Evolutionary conservation across 2,329 filamentous ascomycete genomes (phyloP).

Genomic region (Arthrobotrys musiformis): DNA sequence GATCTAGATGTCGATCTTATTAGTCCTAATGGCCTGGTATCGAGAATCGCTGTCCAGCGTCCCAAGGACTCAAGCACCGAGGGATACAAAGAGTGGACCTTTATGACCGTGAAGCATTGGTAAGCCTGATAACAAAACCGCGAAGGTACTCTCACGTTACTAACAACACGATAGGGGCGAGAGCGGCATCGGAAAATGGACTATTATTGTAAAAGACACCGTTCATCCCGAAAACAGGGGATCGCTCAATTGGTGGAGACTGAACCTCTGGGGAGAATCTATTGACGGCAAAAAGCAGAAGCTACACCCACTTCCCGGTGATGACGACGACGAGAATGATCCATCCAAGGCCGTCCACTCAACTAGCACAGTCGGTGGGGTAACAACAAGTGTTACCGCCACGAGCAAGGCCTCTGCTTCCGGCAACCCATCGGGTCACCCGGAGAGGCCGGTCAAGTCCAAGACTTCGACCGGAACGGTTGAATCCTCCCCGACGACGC

Average conservation of each 20-base stretch:
- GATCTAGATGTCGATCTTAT: slow-evolving; percentile 92
- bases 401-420: slow-evolving; percentile 47
- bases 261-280: slow-evolving; percentile 92
- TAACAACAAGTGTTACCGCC: slow-evolving; percentile 47
- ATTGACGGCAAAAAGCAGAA: slow-evolving; percentile 79
- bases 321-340: slow-evolving; percentile 72
- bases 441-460: slow-evolving; percentile 69
- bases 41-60: slow-evolving; percentile 82
- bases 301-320: slow-evolving; percentile 81
- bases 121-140: slow-evolving; percentile 64
- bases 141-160: slow-evolving; percentile 56
- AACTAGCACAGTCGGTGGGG: slow-evolving; percentile 56
- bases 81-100: slow-evolving; percentile 96
- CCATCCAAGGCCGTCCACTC: slow-evolving; percentile 67
- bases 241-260: slow-evolving; percentile 86
- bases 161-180: slow-evolving; percentile 76
- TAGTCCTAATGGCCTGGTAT: slow-evolving; percentile 82
- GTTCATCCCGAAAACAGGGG: slow-evolving; percentile 79
- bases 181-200: slow-evolving; percentile 87
- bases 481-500: slow-evolving; percentile 57
- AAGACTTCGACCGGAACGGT: slow-evolving; percentile 64
- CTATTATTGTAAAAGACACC: slow-evolving; percentile 86
- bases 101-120: slow-evolving; percentile 98
- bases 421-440: slow-evolving; percentile 65
- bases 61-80: slow-evolving; percentile 72